Conservation (phyloP, 176 grass and related monocot genomes). For the Musa itinerans region DNA sequence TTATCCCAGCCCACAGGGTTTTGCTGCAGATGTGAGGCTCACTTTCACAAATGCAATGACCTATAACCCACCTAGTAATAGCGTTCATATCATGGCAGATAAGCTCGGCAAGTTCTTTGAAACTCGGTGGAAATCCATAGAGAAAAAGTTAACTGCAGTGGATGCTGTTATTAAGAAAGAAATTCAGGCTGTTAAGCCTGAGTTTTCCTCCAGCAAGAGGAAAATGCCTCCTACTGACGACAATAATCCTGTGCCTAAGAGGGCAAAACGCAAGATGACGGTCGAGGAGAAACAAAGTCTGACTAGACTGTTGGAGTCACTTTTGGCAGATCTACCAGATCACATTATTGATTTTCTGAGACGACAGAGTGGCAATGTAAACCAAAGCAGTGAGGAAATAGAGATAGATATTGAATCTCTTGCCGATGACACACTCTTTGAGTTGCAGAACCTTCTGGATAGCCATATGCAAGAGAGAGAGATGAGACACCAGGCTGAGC, state of each 20-base stretch:
- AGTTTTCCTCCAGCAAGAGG: constrained; percentile 42
- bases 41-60: constrained; percentile 81
- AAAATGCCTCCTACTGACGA: constrained; percentile 32
- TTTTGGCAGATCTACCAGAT: constrained; percentile 46
- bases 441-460: constrained; percentile 76
- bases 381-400: constrained; percentile 50
- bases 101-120: constrained; percentile 77
- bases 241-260: constrained; percentile 30
- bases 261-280: constrained; percentile 49
- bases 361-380: constrained; percentile 33
- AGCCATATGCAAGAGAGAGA: constrained; percentile 48
- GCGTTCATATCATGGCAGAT: constrained; percentile 75
- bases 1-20: constrained; percentile 52
- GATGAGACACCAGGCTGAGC: constrained; percentile 24
- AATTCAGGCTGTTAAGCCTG: background rate
- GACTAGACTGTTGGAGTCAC: constrained; percentile 39
- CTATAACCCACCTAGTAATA: constrained; percentile 72
- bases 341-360: constrained; percentile 68
- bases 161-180: constrained; percentile 7
- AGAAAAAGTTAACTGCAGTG: constrained; percentile 54
- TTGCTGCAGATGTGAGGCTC: constrained; percentile 81
- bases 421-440: constrained; percentile 49
- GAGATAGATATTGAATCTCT: constrained; percentile 86
- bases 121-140: constrained; percentile 65
- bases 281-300: constrained; percentile 49